Base-by-base conservation (phyloP, 225 moss, liverwort and hornwort species). In the Polytrichum commune region DNA sequence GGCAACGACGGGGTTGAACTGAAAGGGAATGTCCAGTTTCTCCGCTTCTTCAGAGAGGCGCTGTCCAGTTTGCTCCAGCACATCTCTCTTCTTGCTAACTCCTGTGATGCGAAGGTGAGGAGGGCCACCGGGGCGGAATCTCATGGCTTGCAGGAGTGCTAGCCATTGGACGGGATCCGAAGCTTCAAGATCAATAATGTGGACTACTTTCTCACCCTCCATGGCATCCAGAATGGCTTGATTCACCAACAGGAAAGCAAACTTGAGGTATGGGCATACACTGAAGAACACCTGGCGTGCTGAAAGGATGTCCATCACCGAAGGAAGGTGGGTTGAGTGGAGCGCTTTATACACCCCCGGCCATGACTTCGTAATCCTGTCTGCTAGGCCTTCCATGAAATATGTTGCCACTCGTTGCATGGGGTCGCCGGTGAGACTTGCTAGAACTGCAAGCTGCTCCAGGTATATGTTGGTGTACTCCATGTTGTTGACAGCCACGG, bases 341-440 rank as follows among this genome's bases (percentile, higher is more conserved):
- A 93, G 91, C 2, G 93, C 93, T 75, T 89, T 93, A 77, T 91
- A 87, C 2, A 93, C 77, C 4, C 93, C 93, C 1, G 93, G 93
- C 91, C 91, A 93, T 5, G 91, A 80, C 67, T 84, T 85, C 7
- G 93, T 93, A 78, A 89, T 89, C 55, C 93, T 81, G 46, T 91
- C 87, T 5, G 93, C 93, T 0, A 93, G 81, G 16, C 93, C 93
- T 58, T 93, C 89, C 93, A 93, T 93, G 63, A 93, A 93, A 55
- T 93, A 93, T 4, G 93, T 89, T 18, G 93, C 91, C 77, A 93
- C 91, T 20, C 93, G 82, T 71, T 93, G 93, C 93, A 93, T 91
- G 18, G 93, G 89, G 62, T 91, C 93, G 25, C 93, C 93, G 0
- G 91, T 93, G 58, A 93, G 74, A 4, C 85, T 89, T 9, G 93